Evolutionary conservation across 176 grass and related monocot genomes (phyloP).

Genomic region (bread wheat (Triticum aestivum)): DNA sequence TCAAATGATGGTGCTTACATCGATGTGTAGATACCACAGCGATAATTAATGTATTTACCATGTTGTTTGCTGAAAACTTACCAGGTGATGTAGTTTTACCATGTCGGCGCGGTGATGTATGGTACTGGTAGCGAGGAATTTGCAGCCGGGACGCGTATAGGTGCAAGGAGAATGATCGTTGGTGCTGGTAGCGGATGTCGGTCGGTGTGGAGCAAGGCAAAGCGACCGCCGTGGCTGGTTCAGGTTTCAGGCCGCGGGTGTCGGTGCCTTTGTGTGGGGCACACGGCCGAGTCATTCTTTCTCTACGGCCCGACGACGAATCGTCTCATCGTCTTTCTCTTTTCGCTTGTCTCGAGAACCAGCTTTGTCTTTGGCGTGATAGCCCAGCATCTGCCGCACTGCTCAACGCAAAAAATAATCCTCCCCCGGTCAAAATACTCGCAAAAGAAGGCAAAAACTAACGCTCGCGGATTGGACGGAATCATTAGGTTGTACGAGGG

Average conservation of each 20-base stretch:
- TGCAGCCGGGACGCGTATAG: background rate
- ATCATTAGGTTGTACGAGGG: background rate
- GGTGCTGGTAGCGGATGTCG: conserved; percentile 12
- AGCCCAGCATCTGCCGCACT: background rate
- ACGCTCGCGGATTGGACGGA: background rate
- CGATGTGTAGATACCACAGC: no score
- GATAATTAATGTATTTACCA: no score
- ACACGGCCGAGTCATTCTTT: background rate
- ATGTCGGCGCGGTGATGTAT: no score
- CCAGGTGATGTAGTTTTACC: no score
- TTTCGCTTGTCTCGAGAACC: conserved; percentile 22
- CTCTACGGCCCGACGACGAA: background rate
- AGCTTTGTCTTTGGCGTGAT: background rate
- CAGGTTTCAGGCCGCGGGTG: background rate
- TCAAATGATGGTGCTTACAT: no score
- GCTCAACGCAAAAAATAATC: background rate
- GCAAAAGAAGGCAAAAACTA: no score
- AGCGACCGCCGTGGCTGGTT: background rate
- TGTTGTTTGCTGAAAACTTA: no score
- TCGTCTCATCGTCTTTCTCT: conserved; percentile 27
- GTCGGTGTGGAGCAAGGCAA: conserved; percentile 38
- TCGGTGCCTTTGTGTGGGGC: conserved; percentile 27
- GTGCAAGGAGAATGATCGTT: background rate
- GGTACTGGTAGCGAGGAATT: background rate
- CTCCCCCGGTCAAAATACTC: background rate